Base-by-base conservation (phyloP, 192 early-diverging fungal species). In the Umbelopsis sp. region DNA sequence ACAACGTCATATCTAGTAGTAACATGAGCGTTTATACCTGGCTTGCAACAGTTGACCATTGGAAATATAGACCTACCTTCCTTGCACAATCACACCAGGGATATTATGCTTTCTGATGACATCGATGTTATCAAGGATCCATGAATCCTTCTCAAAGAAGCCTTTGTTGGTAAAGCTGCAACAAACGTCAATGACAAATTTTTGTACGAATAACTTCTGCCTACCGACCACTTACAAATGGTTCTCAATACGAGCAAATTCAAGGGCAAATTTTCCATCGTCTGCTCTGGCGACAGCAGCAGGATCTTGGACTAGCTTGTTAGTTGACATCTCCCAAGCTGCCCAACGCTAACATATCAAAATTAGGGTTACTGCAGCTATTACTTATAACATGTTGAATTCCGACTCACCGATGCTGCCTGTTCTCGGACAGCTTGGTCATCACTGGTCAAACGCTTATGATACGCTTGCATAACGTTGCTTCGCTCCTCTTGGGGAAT, bases 241-340 rank as follows among this genome's bases (percentile, higher is more conserved):
- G 72, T 82, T 86, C 73, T 92, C 91, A 71, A 92, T 92, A 46
- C 91, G 75, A 13, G 91, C 89, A 81, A 92, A 92, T 45, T 79
- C 83, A 33, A 89, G 64, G 5, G 89, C 81, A 84, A 85, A 92
- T 18, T 76, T 77, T 47, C 82, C 83, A 53, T 87, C 80, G 12
- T 84, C 79, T 15, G 84, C 88, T 72, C 86, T 91, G 64, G 74
- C 78, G 23, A 92, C 67, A 47, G 81, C 79, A 10, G 77, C 83
- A 16, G 80, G 76, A 68, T 88, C 83, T 10, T 87, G 73, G 50
- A 78, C 81, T 25, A 90, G 70, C 67, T 79, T 83, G 27, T 74
- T 78, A 30, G 87, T 90, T 0, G 80, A 77, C 74, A 81, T 86
- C 72, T 91, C 88, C 87, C 88, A 80, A 16, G 71, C 74, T 0